These are phyloP conservation scores for Ceratocystis colombiana DNA, from an alignment of 2,329 filamentous ascomycete genomes.

Conservation along the genomic window DNA sequence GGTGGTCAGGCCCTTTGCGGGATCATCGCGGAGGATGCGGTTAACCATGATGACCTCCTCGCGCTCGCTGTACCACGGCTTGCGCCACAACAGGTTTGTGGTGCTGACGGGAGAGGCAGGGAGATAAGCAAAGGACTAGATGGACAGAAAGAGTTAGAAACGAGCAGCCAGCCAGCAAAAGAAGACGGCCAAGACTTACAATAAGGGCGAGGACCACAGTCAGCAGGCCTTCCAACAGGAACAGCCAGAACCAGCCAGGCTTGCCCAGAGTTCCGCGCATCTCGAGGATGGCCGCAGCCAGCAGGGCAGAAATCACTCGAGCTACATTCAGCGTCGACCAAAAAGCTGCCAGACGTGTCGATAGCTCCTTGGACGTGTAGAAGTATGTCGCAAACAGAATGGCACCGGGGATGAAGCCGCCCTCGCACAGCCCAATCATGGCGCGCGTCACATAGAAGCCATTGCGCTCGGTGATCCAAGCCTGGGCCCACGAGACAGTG, in stretches of 20 bases:
- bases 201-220: slow-evolving; percentile 54
- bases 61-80: slow-evolving; percentile 47
- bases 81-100: slow-evolving; percentile 45
- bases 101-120: slow-evolving; percentile 57
- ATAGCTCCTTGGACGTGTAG: slow-evolving; percentile 58
- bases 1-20: slow-evolving; percentile 45
- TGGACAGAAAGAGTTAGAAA: neutral
- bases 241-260: slow-evolving; percentile 52
- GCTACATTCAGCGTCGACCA: slow-evolving; percentile 47
- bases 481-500: slow-evolving; percentile 38
- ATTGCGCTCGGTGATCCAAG: slow-evolving; percentile 40
- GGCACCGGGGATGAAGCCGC: slow-evolving; percentile 49
- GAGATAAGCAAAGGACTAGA: slow-evolving; percentile 47
- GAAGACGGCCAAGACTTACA: slow-evolving; percentile 8
- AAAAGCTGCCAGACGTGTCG: slow-evolving; percentile 56
- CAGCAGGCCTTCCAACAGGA: slow-evolving; percentile 56
- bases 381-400: slow-evolving; percentile 62
- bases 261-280: slow-evolving; percentile 51
- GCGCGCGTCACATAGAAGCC: slow-evolving; percentile 44
- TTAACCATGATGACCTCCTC: slow-evolving; percentile 52
- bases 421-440: slow-evolving; percentile 45
- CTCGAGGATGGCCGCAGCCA: slow-evolving; percentile 56
- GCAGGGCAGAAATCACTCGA: slow-evolving; percentile 33
- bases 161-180: neutral
- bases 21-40: slow-evolving; percentile 45